Evolutionary conservation across 2,329 filamentous ascomycete species (phyloP), one percentile per base, ranked within the genome.

Genomic region (Phialophora tarda): DNA sequence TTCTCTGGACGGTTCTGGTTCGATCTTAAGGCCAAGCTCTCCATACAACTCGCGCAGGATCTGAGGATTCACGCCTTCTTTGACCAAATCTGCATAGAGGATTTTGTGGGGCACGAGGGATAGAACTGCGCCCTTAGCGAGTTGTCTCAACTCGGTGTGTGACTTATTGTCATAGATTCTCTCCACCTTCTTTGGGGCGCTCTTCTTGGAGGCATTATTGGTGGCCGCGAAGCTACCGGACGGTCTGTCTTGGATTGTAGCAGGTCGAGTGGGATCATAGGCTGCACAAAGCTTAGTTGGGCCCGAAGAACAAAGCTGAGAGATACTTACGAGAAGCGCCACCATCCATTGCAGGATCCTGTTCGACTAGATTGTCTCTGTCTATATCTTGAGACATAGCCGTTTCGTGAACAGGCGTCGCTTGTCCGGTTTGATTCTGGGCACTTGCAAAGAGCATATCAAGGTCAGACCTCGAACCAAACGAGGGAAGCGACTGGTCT

Each of bases 41-140:
- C 83, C 80, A 72, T 93, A 95, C 1, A 95, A 81, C 32, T 80
- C 76, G 63, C 83, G 84, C 41, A 96, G 78, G 11, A 92, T 74
- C 1, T 77, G 77, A 41, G 85, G 82, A 71, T 93, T 85, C 50
- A 94, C 83, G 0, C 91, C 90, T 76, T 94, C 90, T 11, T 87
- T 83, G 12, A 93, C 81, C 64, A 94, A 89, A 66, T 91, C 85
- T 62, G 89, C 84, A 74, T 89, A 96, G 23, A 87, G 86, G 65
- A 96, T 87, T 57, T 91, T 90, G 66, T 91, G 81, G 47, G 80
- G 78, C 12, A 77, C 76, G 2, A 93, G 79, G 44, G 86, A 84
- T 32, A 91, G 77, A 47, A 93, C 87, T 3, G 90, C 89, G 26
- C 86, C 85, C 73, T 88, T 85, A 0, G 91, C 91, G 64, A 80